Conservation (phyloP, 345 rosid genomes). For the Luvunga scandens region DNA sequence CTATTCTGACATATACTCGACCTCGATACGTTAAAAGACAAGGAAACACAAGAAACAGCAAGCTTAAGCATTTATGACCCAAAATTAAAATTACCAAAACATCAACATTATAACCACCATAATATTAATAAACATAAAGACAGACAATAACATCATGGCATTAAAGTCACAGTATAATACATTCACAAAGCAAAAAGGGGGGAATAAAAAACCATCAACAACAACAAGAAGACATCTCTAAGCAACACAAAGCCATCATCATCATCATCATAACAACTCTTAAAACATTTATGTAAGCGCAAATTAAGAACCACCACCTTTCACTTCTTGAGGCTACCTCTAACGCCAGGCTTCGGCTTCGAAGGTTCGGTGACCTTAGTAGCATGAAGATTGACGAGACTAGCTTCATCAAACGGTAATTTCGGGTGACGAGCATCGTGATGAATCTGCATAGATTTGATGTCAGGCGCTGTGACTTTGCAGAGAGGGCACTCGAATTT, state of each 20-base stretch:
- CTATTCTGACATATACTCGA: too few species aligned
- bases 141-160: not conserved
- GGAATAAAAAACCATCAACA: not conserved
- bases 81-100: not conserved
- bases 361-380: constrained; percentile 15
- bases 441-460: constrained; percentile 90
- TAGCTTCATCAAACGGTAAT: constrained; percentile 67
- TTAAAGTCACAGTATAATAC: not conserved
- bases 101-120: not conserved
- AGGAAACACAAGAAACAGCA: not conserved
- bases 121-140: not conserved
- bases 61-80: not conserved
- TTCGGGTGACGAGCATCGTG: constrained; percentile 90
- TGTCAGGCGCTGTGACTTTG: constrained; percentile 69
- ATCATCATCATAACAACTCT: not conserved
- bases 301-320: not conserved
- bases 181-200: not conserved
- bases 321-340: constrained; percentile 60
- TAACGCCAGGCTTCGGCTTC: constrained; percentile 46
- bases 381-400: constrained; percentile 65
- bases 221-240: not conserved
- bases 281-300: not conserved
- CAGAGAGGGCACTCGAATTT: constrained; percentile 92
- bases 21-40: too few species aligned
- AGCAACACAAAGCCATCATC: not conserved